Evolutionary conservation across 2,329 filamentous ascomycete species (phyloP), one percentile per base, ranked within the genome.

Genomic region (Epichloe sylvatica): DNA sequence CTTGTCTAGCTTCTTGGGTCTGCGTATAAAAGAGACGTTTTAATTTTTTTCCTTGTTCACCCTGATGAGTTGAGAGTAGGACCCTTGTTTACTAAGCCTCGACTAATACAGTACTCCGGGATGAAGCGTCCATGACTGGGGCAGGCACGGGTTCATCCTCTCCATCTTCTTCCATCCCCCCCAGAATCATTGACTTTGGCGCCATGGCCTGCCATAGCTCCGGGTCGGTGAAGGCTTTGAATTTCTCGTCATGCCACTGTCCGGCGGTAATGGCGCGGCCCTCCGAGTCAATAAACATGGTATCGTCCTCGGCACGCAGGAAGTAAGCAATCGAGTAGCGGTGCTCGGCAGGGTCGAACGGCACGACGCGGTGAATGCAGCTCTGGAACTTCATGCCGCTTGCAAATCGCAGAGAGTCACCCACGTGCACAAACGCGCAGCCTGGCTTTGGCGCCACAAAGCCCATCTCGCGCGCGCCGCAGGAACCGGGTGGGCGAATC

Each of bases 271-370:
- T 67, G 54, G 68, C 69, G 41, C 74, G 65, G 51, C 75, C 75
- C 65, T 75, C 72, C 54, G 68, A 70, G 62, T 78, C 76, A 45
- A 67, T 67, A 60, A 78, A 77, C 67, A 73, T 71, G 58, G 71
- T 72, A 57, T 74, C 73, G 60, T 78, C 68, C 66, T 78, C 74
- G 47, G 75, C 72, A 36, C 75, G 68, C 47, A 78, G 66, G 66
- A 78, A 78, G 62, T 78, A 79, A 13, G 76, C 75, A 53, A 78
- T 75, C 9, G 72, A 76, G 68, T 78, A 78, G 50, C 76, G 71
- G 64, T 77, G 71, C 71, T 77, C 71, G 39, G 60, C 56, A 21
- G 69, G 66, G 62, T 75, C 61, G 53, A 72, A 70, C 0, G 75
- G 75, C 19, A 79, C 73, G 30, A 78, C 75, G 51, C 74, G 67